Evolutionary conservation across 768 basidiomycete species (phyloP), one percentile per base, ranked within the genome.

Genomic region (Sarcomyxa edulis): DNA sequence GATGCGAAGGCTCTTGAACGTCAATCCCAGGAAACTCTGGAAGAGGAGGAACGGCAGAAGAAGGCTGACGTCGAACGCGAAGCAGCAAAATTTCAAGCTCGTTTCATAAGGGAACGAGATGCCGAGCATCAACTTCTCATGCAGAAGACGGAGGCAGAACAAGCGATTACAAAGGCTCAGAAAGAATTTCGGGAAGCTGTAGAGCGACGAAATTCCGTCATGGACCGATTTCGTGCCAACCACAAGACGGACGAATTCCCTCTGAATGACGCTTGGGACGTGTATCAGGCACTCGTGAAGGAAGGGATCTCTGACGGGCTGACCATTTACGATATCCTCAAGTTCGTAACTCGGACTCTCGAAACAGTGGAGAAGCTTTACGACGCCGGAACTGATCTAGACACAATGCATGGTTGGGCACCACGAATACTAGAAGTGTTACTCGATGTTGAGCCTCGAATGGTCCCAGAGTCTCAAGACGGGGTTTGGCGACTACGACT

Each of bases 191-290:
- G n/a, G n/a, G n/a, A n/a, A n/a, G n/a, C n/a, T n/a, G n/a, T n/a
- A n/a, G n/a, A n/a, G n/a, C n/a, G n/a, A n/a, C n/a, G n/a, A n/a
- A n/a, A n/a, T n/a, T n/a, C n/a, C n/a, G n/a, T n/a, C 15, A 18
- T 12, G 32, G 7, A 4, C 24, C 32, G 7, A 18, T 22, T 33
- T 14, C 32, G 9, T 34, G 20, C 16, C 11, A 21, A 26, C 24
- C 12, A 34, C 7, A n/a, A n/a, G n/a, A 20, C 11, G n/a, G 35
- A 42, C 7, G 5, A 16, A 5, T 25, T 72, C 33, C 52, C 68
- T 40, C 43, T 64, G 24, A 60, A 68, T 15, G 45, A 55, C 7
- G 66, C 66, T 7, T 74, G 72, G 72, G 36, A 49, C 11, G 51
- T 57, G 4, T 74, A 67, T 48, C 43, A 50, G 37, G 27, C 45